Evolutionary conservation across 2,329 filamentous ascomycete species (phyloP), one percentile per base, ranked within the genome.

Genomic region (Nigrograna mackinnonii): DNA sequence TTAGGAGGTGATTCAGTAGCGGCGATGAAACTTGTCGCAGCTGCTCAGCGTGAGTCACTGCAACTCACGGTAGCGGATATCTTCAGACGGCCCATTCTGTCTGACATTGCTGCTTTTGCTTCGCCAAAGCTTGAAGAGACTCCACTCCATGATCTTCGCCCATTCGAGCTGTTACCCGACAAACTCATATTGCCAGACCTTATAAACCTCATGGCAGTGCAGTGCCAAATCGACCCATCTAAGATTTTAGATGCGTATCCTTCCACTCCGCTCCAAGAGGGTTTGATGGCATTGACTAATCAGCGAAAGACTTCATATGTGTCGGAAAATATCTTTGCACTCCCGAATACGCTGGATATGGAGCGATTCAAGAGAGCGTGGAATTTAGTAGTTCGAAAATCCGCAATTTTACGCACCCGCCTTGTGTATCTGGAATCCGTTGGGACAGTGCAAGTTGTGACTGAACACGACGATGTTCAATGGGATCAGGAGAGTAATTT

Each of bases 321-420:
- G 6, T 43, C 43, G 20, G 36, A 41, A 19, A 18, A 33, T 16
- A 40, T 43, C 4, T 49, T 49, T 37, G 31, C 28, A n/a, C 9
- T 50, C 18, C 38, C 21, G 18, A n/a, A 32, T 3, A 31, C 37
- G 16, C 31, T 50, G 7, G 36, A 54, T 20, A 38, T 44, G 4
- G 17, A 44, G 21, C 28, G 37, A 2, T 73, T 75, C 54, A 70
- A 70, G 42, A 44, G 50, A 4, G 64, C 73, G 1, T 77, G 73
- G 72, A 64, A 70, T 36, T 53, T 61, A 4, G 60, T 68, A 12
- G 66, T 74, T 6, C 46, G 62, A 4, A 62, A 67, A 32, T 54
- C 69, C 19, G 67, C 71, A n/a, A 76, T 76, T 19, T 54, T 77
- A 7, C 62, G 74, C 17, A 77, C 74, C 31, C 63, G 73, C 4